phyloP scores from a whole-genome alignment of 768 basidiomycete genomes.

The Harrya chromipes region DNA sequence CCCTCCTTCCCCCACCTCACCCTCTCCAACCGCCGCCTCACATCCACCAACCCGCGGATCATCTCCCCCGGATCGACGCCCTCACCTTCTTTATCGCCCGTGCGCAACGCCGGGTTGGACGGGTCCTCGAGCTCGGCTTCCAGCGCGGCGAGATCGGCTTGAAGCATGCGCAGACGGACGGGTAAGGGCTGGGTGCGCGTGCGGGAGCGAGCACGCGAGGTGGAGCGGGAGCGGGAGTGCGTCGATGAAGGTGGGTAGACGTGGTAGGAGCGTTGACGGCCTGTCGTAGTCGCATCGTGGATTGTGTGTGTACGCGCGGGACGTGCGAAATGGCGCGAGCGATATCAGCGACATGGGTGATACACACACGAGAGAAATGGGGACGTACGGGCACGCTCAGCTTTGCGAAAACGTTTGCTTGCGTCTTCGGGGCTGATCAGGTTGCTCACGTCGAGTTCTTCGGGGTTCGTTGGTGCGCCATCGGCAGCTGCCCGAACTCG shows the following conservation, averaged over 20 bases:
- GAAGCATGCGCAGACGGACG: slow-evolving; percentile 60
- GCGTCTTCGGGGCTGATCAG: slow-evolving; percentile 68
- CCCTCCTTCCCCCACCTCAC: slow-evolving; percentile 66
- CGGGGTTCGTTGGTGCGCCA: slow-evolving; percentile 40
- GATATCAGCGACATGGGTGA: too few relatives aligned
- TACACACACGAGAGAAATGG: too few relatives aligned
- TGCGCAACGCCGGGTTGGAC: slow-evolving; percentile 63
- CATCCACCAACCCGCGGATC: slow-evolving; percentile 74
- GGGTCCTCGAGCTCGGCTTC: slow-evolving; percentile 84
- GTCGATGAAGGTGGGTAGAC: slow-evolving; percentile 62
- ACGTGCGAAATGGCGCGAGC: too few relatives aligned
- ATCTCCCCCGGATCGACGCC: slow-evolving; percentile 71
- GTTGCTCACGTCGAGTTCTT: slow-evolving; percentile 68
- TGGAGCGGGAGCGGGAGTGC: slow-evolving; percentile 35
- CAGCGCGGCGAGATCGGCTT: slow-evolving; percentile 74
- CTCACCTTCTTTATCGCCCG: slow-evolving; percentile 47
- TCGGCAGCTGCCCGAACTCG: slow-evolving; percentile 27
- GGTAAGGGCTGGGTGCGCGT: slow-evolving; percentile 44
- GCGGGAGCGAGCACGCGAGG: slow-evolving; percentile 29
- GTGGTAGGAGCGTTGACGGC: slow-evolving; percentile 56
- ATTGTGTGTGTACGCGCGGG: neutral
- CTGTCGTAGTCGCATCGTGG: slow-evolving; percentile 21
- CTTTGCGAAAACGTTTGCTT: slow-evolving; percentile 63
- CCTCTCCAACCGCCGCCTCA: slow-evolving; percentile 64
- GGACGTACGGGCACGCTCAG: slow-evolving; percentile 58